These are phyloP conservation scores for Clathrospora elynae DNA, from an alignment of 2,329 filamentous ascomycete genomes.

Conservation along the genomic window DNA sequence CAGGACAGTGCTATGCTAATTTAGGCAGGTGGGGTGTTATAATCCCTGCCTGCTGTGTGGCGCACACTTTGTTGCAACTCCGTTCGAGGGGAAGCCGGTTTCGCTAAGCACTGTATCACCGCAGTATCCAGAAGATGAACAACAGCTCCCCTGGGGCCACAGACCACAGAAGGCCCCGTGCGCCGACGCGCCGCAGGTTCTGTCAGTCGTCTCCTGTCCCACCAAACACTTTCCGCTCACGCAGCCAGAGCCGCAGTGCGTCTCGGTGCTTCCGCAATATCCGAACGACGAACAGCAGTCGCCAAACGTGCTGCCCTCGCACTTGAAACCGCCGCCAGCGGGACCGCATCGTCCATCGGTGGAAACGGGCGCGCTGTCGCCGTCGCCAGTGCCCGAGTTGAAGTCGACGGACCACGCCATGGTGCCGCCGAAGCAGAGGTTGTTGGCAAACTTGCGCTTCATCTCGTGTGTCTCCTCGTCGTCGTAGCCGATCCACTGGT, in stretches of 20 bases:
- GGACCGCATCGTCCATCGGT: background rate
- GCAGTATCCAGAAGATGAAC: slow-evolving; percentile 1
- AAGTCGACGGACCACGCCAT: slow-evolving; percentile 32
- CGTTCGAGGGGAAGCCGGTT: too few species aligned
- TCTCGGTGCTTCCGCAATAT: background rate
- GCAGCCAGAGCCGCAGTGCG: background rate
- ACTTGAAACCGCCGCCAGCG: background rate
- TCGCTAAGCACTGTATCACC: too few species aligned
- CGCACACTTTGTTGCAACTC: too few species aligned
- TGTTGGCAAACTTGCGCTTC: slow-evolving; percentile 26
- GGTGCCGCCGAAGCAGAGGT: slow-evolving; percentile 33
- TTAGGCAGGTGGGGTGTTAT: too few species aligned
- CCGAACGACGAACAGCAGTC: background rate
- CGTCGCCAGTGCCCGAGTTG: background rate
- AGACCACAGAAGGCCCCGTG: slow-evolving; percentile 4
- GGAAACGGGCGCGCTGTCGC: background rate
- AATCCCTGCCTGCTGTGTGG: too few species aligned
- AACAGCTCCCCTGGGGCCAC: slow-evolving; percentile 2
- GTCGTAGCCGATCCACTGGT: slow-evolving; percentile 52
- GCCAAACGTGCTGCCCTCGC: background rate
- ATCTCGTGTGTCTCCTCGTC: slow-evolving; percentile 39
- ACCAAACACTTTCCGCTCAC: too few species aligned
- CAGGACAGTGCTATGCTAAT: too few species aligned
- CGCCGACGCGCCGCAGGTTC: too few species aligned
- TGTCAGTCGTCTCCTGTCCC: too few species aligned